Conservation (phyloP, 1,139 yeast genomes). For the Suhomyces yuchorum region DNA sequence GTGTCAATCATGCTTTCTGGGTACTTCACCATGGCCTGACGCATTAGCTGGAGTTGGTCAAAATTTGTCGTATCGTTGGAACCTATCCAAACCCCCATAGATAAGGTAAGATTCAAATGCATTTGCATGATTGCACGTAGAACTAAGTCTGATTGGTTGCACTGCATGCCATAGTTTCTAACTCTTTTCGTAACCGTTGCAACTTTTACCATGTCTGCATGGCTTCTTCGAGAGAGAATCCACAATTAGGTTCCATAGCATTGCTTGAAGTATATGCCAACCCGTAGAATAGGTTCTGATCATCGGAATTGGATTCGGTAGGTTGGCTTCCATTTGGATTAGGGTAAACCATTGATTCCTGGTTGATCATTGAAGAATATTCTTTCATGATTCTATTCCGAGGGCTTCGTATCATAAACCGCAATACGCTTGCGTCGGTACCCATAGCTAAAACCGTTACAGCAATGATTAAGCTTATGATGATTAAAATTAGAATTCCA, state of each 20-base stretch:
- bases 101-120: constrained; percentile 55
- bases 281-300: constrained; percentile 47
- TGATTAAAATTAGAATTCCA: neutral
- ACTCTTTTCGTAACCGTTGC: constrained; percentile 61
- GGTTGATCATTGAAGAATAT: neutral
- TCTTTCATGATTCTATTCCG: neutral
- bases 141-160: constrained; percentile 59
- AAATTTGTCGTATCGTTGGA: constrained; percentile 39
- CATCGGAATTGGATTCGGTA: neutral
- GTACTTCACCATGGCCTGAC: constrained; percentile 41
- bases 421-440: neutral
- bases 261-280: constrained; percentile 60
- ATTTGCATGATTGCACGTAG: constrained; percentile 54
- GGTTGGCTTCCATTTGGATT: neutral
- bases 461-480: neutral
- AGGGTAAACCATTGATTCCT: neutral
- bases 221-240: constrained; percentile 49
- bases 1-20: constrained; percentile 53
- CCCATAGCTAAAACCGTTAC: neutral
- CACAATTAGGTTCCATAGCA: constrained; percentile 56
- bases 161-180: constrained; percentile 64
- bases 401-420: neutral
- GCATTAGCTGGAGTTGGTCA: constrained; percentile 47
- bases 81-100: constrained; percentile 70
- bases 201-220: constrained; percentile 54